phyloP scores from a whole-genome alignment of 305 asterid species.

The Rubia peregrina region DNA sequence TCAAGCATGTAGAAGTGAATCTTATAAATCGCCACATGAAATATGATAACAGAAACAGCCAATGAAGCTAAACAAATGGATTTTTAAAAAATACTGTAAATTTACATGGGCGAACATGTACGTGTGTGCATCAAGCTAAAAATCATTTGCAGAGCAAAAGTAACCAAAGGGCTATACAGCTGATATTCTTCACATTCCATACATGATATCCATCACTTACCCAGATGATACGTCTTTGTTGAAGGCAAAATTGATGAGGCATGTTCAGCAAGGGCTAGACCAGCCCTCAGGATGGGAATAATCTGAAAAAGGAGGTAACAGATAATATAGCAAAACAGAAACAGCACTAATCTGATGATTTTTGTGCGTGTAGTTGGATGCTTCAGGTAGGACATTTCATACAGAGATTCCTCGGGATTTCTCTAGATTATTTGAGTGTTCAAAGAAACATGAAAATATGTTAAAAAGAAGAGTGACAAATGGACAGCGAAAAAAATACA shows the following conservation, averaged over 20 bases:
- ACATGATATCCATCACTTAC: slow-evolving; percentile 29
- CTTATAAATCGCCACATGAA: background rate
- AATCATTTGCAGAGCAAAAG: background rate
- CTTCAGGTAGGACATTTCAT: background rate
- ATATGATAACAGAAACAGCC: background rate
- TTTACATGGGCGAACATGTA: background rate
- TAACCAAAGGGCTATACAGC: background rate
- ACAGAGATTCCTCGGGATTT: slow-evolving; percentile 2
- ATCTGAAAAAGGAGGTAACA: slow-evolving; percentile 40
- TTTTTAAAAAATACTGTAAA: background rate
- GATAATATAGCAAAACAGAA: background rate
- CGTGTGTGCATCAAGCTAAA: background rate
- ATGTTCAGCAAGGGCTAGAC: slow-evolving; percentile 94
- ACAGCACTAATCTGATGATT: background rate
- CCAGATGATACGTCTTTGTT: slow-evolving; percentile 77
- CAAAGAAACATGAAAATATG: background rate
- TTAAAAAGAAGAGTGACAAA: background rate
- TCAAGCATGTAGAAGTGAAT: slow-evolving; percentile 5
- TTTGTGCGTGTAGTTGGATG: background rate
- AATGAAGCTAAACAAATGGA: background rate
- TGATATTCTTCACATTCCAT: background rate
- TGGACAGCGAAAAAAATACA: slow-evolving; percentile 11
- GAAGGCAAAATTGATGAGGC: slow-evolving; percentile 85
- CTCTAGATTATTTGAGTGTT: background rate
- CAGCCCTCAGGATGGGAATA: slow-evolving; percentile 97